A percentile compares a stretch with the other conserved stretches of the same genome.
These are phyloP conservation scores for Penicillium sp. DNA, from an alignment of 2,329 filamentous ascomycete genomes.

Conservation along the genomic window DNA sequence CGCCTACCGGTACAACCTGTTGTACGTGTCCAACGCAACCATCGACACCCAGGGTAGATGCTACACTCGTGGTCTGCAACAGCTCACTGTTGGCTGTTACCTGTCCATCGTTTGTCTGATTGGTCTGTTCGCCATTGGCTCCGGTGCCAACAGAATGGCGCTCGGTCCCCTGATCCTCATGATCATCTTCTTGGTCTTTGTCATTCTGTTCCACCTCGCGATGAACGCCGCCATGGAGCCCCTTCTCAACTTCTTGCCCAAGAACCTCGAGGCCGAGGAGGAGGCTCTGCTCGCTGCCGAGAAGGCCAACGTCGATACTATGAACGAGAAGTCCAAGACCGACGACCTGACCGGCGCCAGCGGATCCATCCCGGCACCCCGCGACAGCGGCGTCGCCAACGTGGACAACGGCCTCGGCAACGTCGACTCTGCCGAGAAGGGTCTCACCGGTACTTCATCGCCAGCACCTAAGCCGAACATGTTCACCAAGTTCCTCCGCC, in stretches of 20 bases:
- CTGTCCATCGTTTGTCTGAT: constrained; percentile 73
- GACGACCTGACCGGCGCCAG: neutral
- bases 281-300: constrained; percentile 37
- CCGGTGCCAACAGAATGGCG: constrained; percentile 53
- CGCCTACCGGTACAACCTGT: constrained; percentile 80
- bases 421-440: constrained; percentile 32
- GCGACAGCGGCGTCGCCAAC: constrained; percentile 23
- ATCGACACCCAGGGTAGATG: constrained; percentile 82
- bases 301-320: constrained; percentile 10
- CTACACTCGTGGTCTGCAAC: constrained; percentile 79
- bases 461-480: constrained; percentile 30
- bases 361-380: constrained; percentile 12
- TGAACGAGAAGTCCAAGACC: neutral
- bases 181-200: constrained; percentile 66
- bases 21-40: constrained; percentile 72
- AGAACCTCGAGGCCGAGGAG: constrained; percentile 56
- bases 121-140: constrained; percentile 67
- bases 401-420: constrained; percentile 26
- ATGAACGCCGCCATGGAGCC: constrained; percentile 66
- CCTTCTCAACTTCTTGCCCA: constrained; percentile 68
- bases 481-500: constrained; percentile 57
- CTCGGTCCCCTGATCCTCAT: constrained; percentile 65
- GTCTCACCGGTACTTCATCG: constrained; percentile 18
- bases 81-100: constrained; percentile 76
- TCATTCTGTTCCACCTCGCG: constrained; percentile 62